Evolutionary conservation across 352 stramenopile species (phyloP).

Genomic region (Phytophthora sp.): DNA sequence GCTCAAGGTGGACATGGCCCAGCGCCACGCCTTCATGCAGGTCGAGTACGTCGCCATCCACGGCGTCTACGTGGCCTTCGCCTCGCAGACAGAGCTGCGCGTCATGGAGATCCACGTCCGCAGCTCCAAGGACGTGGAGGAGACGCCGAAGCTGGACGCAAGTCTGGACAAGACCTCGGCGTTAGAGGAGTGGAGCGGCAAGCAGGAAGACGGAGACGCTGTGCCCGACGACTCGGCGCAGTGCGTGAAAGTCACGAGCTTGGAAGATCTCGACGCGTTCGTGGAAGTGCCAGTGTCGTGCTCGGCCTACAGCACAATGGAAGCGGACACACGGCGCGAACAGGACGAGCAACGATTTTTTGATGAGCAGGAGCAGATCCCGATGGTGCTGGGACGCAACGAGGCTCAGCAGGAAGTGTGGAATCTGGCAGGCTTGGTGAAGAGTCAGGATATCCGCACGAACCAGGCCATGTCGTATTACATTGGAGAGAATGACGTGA

Average conservation of each 20-base stretch:
- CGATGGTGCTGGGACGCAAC: slow-evolving; percentile 69
- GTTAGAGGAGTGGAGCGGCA: slow-evolving; percentile 7
- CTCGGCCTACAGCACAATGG: slow-evolving; percentile 59
- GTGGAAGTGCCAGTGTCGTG: slow-evolving; percentile 64
- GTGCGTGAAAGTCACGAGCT: slow-evolving; percentile 46
- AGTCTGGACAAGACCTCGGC: slow-evolving; percentile 15
- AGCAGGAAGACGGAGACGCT: slow-evolving; percentile 3
- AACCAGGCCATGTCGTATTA: slow-evolving; percentile 85
- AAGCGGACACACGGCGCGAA: slow-evolving; percentile 47
- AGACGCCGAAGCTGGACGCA: slow-evolving; percentile 16
- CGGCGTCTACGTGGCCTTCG: slow-evolving; percentile 76
- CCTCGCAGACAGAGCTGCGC: slow-evolving; percentile 76
- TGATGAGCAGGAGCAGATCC: slow-evolving; percentile 60
- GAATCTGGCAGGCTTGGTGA: slow-evolving; percentile 74
- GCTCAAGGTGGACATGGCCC: slow-evolving; percentile 80
- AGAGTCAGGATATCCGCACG: slow-evolving; percentile 78
- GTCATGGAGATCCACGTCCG: slow-evolving; percentile 85
- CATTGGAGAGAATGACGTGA: slow-evolving; percentile 63
- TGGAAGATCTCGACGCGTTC: slow-evolving; percentile 52
- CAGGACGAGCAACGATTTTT: slow-evolving; percentile 60
- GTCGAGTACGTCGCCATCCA: slow-evolving; percentile 86
- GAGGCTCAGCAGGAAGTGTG: slow-evolving; percentile 79
- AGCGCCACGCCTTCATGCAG: slow-evolving; percentile 71
- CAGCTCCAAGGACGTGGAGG: slow-evolving; percentile 44
- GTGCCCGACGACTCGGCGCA: slow-evolving; percentile 51